A percentile compares a stretch with the other conserved stretches of the same genome.
phyloP scores from a whole-genome alignment of 805 yeast species.

The Starmerella sp. region DNA sequence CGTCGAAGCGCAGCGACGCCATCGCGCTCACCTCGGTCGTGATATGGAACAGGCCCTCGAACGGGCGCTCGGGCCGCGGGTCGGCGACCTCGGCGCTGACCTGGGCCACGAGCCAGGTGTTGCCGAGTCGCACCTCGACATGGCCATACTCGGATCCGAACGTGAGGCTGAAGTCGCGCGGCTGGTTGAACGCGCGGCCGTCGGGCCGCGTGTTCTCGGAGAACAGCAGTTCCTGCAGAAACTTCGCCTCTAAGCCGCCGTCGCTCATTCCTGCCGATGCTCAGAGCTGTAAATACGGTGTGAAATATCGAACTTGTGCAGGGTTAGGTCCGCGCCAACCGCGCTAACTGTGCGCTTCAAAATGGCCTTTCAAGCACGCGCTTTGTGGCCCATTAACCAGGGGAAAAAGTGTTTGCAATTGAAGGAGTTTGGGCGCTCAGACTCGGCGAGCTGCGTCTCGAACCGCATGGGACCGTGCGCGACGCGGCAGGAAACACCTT shows the following conservation, averaged over 20 bases:
- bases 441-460: no score
- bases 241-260: conserved; percentile 45
- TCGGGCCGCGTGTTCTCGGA: conserved; percentile 51
- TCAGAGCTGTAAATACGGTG: neutral
- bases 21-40: conserved; percentile 80
- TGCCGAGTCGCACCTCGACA: conserved; percentile 67
- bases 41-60: conserved; percentile 79
- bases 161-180: conserved; percentile 52
- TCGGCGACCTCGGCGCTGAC: conserved; percentile 64
- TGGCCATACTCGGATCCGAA: conserved; percentile 61
- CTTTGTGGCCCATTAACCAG: no score
- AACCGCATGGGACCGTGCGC: no score
- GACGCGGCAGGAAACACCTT: no score
- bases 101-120: conserved; percentile 58
- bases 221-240: conserved; percentile 47
- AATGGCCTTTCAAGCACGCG: no score
- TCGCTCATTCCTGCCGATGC: neutral
- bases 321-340: neutral
- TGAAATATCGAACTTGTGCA: neutral
- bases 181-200: conserved; percentile 52
- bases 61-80: conserved; percentile 86
- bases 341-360: no score
- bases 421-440: no score
- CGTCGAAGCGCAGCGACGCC: conserved; percentile 80
- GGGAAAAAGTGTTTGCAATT: no score